Evolutionary conservation across 2,329 filamentous ascomycete genomes (phyloP).

Genomic region (Diaporthe velutina): DNA sequence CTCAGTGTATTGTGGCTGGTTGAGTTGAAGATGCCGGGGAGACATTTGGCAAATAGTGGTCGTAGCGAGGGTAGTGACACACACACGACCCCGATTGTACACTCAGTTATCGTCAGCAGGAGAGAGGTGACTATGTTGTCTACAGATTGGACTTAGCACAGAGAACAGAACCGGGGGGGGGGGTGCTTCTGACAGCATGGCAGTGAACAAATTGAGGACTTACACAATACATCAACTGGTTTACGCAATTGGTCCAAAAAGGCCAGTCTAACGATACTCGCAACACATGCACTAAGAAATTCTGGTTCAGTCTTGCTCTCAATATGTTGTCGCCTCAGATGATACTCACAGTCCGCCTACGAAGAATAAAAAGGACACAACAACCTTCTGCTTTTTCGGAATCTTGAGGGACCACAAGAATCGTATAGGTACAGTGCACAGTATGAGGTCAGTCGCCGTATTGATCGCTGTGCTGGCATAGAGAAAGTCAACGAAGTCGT

Average conservation of each 20-base stretch:
- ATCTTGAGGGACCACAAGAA: conserved; percentile 5
- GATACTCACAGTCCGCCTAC: conserved; percentile 1
- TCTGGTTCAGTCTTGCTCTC: not conserved
- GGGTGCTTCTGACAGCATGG: not conserved
- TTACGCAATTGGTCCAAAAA: not conserved
- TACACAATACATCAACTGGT: conserved; percentile 4
- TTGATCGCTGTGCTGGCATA: not conserved
- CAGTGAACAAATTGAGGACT: not conserved
- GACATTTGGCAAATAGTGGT: conserved; percentile 8
- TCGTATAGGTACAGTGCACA: not conserved
- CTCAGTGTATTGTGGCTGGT: not conserved
- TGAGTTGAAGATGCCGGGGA: not conserved
- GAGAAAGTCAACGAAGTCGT: conserved; percentile 1
- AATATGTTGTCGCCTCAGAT: not conserved
- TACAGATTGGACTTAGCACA: not conserved
- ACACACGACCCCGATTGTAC: conserved; percentile 19
- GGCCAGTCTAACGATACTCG: not conserved
- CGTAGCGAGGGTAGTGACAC: conserved; percentile 6
- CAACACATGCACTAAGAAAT: not conserved
- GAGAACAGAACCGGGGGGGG: not conserved
- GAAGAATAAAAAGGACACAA: conserved; percentile 17
- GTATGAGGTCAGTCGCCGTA: not conserved
- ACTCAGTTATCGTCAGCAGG: conserved; percentile 8
- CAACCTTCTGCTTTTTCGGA: not conserved
- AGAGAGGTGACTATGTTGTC: conserved; percentile 1